These are phyloP conservation scores for Lachancea nothofagi DNA, from an alignment of 805 yeast genomes.

Conservation along the genomic window DNA sequence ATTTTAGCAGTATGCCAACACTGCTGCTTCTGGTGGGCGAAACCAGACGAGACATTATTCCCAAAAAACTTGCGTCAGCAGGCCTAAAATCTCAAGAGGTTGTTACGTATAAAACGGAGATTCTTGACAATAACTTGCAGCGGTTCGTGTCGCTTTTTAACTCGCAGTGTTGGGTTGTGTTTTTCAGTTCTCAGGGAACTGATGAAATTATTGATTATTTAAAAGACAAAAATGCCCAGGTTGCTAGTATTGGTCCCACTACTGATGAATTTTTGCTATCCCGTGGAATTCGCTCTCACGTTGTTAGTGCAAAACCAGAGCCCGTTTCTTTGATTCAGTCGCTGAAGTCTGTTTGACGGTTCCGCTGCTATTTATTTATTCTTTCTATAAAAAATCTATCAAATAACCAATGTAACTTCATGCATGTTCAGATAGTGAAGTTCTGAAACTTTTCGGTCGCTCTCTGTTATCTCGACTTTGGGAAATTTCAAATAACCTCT, in stretches of 20 bases:
- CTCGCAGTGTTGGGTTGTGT: conserved; percentile 59
- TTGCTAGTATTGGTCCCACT: conserved; percentile 90
- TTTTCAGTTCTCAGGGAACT: conserved; percentile 91
- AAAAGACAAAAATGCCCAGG: conserved; percentile 17
- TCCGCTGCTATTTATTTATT: conserved; percentile 15
- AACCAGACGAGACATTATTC: conserved; percentile 75
- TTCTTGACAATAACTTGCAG: conserved; percentile 41
- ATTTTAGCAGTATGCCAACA: not conserved
- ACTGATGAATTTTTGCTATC: conserved; percentile 57
- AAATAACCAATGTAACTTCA: conserved; percentile 61
- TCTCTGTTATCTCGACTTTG: conserved; percentile 42
- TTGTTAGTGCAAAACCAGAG: conserved; percentile 69
- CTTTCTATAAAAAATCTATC: conserved; percentile 1
- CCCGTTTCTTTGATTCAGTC: conserved; percentile 51
- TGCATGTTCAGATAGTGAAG: conserved; percentile 61
- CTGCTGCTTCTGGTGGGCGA: conserved; percentile 81
- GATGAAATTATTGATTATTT: conserved; percentile 49
- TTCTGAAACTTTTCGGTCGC: conserved; percentile 37
- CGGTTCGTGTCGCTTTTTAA: conserved; percentile 29
- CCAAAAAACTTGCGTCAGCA: conserved; percentile 42
- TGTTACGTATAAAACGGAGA: conserved; percentile 64
- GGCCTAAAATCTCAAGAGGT: conserved; percentile 40
- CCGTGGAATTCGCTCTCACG: conserved; percentile 50
- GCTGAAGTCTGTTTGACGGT: conserved; percentile 13
- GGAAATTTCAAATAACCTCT: conserved; percentile 73